A percentile compares a stretch with the other conserved stretches of the same genome.
Evolutionary conservation across 768 basidiomycete species (phyloP).

Genomic region (Boletus fagicola): DNA sequence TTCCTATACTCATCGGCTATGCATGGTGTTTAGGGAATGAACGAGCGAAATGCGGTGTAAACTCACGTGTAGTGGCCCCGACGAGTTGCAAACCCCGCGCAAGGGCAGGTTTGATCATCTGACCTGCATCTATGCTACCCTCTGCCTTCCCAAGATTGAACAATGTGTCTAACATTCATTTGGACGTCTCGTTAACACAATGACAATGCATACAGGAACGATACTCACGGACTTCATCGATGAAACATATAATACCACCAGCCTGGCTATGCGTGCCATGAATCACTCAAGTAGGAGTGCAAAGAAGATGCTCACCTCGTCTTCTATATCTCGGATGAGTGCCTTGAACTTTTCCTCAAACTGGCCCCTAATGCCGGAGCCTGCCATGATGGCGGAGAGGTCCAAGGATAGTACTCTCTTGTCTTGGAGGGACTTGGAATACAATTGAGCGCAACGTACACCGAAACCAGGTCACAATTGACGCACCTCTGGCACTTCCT

Average conservation of each 20-base stretch:
- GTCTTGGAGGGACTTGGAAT: conserved; percentile 68
- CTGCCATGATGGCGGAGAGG: conserved; percentile 79
- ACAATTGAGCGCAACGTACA: not conserved
- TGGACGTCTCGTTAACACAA: not conserved
- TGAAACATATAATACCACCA: conserved; percentile 86
- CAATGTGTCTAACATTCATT: conserved; percentile 51
- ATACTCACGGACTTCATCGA: conserved; percentile 87
- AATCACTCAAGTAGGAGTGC: conserved; percentile 25
- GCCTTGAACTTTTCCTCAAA: conserved; percentile 95
- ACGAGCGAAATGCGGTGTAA: not conserved
- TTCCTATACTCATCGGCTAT: conserved; percentile 83
- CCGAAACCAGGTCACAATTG: not conserved
- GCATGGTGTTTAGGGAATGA: not conserved
- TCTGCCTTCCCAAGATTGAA: conserved; percentile 91
- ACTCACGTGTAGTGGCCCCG: conserved; percentile 84
- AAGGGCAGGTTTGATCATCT: conserved; percentile 91
- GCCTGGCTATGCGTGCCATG: conserved; percentile 38
- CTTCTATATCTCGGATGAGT: conserved; percentile 86
- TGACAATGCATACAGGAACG: not conserved
- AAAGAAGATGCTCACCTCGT: conserved; percentile 46
- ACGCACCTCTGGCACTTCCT: conserved; percentile 85
- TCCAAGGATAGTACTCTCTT: conserved; percentile 90
- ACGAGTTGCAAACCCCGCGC: conserved; percentile 86
- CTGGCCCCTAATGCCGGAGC: conserved; percentile 87
- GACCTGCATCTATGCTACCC: conserved; percentile 88